phyloP scores from a whole-genome alignment of 495 filamentous ascomycete genomes.

The Lophium mytilinum region DNA sequence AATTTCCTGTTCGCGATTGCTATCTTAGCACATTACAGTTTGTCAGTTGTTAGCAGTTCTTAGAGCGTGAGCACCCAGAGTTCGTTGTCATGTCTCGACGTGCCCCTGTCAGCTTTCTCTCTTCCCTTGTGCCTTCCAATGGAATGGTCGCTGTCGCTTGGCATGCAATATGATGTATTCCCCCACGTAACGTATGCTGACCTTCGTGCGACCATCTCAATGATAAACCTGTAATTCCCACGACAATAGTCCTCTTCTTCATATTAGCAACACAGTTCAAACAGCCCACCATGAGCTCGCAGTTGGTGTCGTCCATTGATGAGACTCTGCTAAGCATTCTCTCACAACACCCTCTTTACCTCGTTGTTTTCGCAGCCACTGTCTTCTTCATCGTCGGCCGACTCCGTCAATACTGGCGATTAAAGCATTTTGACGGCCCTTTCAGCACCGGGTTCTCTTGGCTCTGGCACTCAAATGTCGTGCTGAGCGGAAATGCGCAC shows the following conservation, averaged over 20 bases:
- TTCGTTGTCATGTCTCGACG: no score
- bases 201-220: neutral
- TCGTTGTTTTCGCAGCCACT: neutral
- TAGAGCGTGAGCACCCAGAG: no score
- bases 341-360: neutral
- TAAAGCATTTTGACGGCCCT: slow-evolving; percentile 16
- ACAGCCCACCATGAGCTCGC: neutral
- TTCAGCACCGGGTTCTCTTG: slow-evolving; percentile 26
- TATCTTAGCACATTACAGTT: no score
- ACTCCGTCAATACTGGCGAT: slow-evolving; percentile 10
- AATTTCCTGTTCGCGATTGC: no score
- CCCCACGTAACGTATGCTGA: neutral
- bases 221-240: neutral
- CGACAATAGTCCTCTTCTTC: neutral
- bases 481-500: slow-evolving; percentile 28
- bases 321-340: neutral
- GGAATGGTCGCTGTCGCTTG: neutral
- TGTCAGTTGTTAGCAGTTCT: no score
- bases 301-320: neutral
- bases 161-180: neutral
- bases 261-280: neutral
- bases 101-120: no score
- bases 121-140: neutral
- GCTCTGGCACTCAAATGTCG: slow-evolving; percentile 30
- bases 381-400: slow-evolving; percentile 1